Conservation (phyloP, 306 rosid species). For the Rosa chinensis region DNA sequence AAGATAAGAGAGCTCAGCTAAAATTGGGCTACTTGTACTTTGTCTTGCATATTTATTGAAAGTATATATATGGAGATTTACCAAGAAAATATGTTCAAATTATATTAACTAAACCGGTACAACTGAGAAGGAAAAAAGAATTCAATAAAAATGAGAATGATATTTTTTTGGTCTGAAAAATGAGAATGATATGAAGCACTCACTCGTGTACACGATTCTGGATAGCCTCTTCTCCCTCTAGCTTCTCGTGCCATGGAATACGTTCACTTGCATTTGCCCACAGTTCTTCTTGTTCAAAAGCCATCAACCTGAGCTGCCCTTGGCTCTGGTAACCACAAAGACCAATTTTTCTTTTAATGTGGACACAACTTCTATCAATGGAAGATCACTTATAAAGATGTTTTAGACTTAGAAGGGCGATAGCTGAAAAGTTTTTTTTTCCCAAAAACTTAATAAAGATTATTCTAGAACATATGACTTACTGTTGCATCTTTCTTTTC, state of each 20-base stretch:
- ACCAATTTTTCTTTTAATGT: slow-evolving; percentile 11
- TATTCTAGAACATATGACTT: slow-evolving; percentile 23
- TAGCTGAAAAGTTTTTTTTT: slow-evolving; percentile 5
- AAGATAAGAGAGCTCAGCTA: background rate
- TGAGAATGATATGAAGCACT: slow-evolving; percentile 30
- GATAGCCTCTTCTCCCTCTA: slow-evolving; percentile 88
- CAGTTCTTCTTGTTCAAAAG: slow-evolving; percentile 85
- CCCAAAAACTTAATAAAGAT: background rate
- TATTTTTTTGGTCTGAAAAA: background rate
- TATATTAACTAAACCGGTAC: background rate
- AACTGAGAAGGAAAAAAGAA: background rate
- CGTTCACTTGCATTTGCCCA: slow-evolving; percentile 87
- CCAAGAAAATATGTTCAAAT: slow-evolving; percentile 3
- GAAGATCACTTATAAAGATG: background rate
- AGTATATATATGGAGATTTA: background rate
- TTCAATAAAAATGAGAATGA: background rate
- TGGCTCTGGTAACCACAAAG: slow-evolving; percentile 61
- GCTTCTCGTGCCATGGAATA: slow-evolving; percentile 84
- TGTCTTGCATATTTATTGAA: background rate
- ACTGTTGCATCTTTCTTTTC: slow-evolving; percentile 59
- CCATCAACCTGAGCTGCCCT: slow-evolving; percentile 79
- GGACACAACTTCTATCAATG: slow-evolving; percentile 17
- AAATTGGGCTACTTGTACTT: background rate
- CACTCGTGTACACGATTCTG: slow-evolving; percentile 96
- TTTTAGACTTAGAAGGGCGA: background rate